Conservation (phyloP, 371 early-diverging fungal species). For the Mucor irregularis region DNA sequence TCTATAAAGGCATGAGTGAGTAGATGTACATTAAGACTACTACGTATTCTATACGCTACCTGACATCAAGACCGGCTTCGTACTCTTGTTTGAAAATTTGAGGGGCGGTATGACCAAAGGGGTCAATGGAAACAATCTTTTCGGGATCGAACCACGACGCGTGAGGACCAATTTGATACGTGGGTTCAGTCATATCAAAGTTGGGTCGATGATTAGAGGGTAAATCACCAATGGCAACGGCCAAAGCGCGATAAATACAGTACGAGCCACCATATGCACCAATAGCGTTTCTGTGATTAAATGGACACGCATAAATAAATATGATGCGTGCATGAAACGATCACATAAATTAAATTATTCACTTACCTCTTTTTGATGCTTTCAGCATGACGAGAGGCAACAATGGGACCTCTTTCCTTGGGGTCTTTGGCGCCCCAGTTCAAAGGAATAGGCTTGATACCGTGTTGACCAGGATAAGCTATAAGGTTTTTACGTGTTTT, state of each 20-base stretch:
- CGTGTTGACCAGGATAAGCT: conserved; percentile 87
- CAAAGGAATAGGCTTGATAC: conserved; percentile 82
- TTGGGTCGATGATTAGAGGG: conserved; percentile 85
- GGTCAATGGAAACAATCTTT: conserved; percentile 94
- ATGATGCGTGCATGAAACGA: not conserved
- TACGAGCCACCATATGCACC: conserved; percentile 96
- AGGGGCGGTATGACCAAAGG: conserved; percentile 86
- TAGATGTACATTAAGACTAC: no score
- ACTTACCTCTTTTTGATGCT: conserved; percentile 74
- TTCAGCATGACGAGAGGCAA: conserved; percentile 81
- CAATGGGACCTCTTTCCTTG: conserved; percentile 81
- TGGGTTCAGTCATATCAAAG: conserved; percentile 88
- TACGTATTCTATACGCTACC: conserved; percentile 33
- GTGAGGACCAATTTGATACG: conserved; percentile 81
- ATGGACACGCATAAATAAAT: not conserved
- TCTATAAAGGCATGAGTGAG: no score
- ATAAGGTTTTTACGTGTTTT: conserved; percentile 1
- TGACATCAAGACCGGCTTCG: conserved; percentile 78
- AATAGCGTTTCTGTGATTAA: conserved; percentile 75
- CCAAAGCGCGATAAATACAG: conserved; percentile 90
- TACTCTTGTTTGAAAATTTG: conserved; percentile 64
- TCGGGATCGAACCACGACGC: conserved; percentile 85
- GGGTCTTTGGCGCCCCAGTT: conserved; percentile 84
- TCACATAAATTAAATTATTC: no score
- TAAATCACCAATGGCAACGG: conserved; percentile 91